Base-by-base conservation (phyloP, 257 asterid genomes). In the Fraxinus anomala region DNA sequence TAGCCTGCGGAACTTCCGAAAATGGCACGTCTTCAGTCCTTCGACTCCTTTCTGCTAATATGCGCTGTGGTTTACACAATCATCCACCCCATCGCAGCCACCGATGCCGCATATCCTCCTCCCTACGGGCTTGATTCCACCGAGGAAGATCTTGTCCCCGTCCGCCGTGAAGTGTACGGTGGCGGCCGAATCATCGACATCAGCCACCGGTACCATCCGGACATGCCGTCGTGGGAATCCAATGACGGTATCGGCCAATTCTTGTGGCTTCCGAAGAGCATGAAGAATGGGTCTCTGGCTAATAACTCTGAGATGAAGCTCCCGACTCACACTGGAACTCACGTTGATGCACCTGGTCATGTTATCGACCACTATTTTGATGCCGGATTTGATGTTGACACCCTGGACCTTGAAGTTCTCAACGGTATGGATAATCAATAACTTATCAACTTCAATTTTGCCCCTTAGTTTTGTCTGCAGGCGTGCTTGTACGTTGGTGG, bases 271-370 rank as follows among this genome's bases (percentile, higher is more conserved):
- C 87, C 91, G n/a, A 9, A 61, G 1, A 92, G 95, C 83, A 96
- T 96, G 94, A 93, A 93, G 84, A 96, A 96, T 73, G 97, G 97
- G 14, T 90, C 98, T 33, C 82, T 14, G 9, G 91, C 98, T 36
- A 96, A 96, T 78, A 88, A 88, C 80, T 96, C 99, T 21, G 92
- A 91, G 78, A 88, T 96, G 97, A 96, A 92, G 89, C 83, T 96
- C 77, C 89, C 92, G 1, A 31, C 90, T 72, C 99, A 96, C 78
- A 92, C 96, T 5, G 99, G 99, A 12, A 96, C 99, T n/a, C 99
- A 96, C 81, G 97, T 93, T 49, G 99, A 96, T 79, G 90, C 99
- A 4, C 97, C 99, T 4, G 99, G 97, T 0, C 99, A 96, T 80
- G 96, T 92, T 5, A 89, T 69, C 74, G 97, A 93, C 78, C 92